Base-by-base conservation (phyloP, 2,329 filamentous ascomycete species). In the Zymoseptoria passerinii region DNA sequence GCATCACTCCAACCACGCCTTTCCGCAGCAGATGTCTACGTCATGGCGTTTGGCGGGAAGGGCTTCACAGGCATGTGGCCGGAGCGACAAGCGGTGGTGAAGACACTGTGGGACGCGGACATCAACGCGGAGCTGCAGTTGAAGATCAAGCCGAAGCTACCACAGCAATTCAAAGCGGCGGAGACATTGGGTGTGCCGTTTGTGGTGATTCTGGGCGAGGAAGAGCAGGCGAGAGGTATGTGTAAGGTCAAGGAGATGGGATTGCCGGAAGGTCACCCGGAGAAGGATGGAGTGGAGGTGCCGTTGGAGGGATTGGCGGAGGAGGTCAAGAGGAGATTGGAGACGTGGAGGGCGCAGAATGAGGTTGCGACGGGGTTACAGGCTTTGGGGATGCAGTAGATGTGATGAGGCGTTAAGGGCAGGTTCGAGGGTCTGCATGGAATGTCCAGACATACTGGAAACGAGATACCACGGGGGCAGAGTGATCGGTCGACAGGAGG, bases 41-140 rank as follows among this genome's bases (percentile, higher is more conserved):
- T 97, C 69, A 97, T 97, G 91, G 91, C 91, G 0, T 91, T 96
- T 70, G 92, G 90, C 56, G 88, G 89, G 55, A 92, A 92, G 75
- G 88, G 86, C 19, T 92, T 92, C 73, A 87, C 81, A 16, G 90
- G 90, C 51, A 79, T 95, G 63, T 76, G 96, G 56, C 84, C 85
- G 65, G 88, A 96, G 78, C 87, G 92, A 64, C 92, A 96, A 84
- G 78, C 84, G 27, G 82, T 97, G 44, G 86, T 87, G 59, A 82
- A 84, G 64, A 80, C 80, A 64, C 78, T 97, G 53, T 95, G 92
- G 90, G 85, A 90, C 66, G 90, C 88, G 7, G 91, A 90, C 19
- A 86, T 97, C 76, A 95, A 92, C 78, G 87, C 92, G 58, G 92
- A 97, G 73, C 96, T 94, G 72, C 79, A 85, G 9, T 90, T 89